Evolutionary conservation across 495 filamentous ascomycete species (phyloP), one percentile per base, ranked within the genome.

Genomic region (Evernia prunastri): DNA sequence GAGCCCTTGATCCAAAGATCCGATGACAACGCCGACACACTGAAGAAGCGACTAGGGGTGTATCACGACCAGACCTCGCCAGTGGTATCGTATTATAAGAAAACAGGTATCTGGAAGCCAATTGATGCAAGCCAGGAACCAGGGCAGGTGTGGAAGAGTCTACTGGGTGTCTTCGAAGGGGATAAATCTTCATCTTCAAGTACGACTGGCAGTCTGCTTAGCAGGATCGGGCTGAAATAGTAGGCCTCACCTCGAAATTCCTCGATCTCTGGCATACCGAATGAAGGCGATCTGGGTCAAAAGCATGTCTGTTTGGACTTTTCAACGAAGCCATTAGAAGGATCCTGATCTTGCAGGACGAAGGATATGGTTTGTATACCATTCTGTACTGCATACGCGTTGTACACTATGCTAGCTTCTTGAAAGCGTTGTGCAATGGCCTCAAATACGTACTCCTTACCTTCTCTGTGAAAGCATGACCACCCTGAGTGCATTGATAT

Each of bases 111-210:
- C 81, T 97, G 94, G 94, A 87, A 87, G 78, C 88, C 88, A 60
- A 87, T 99, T 69, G 94, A 99, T 75, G 94, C 94, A 69, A 94
- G 90, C 79, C 92, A 99, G 80, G 88, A 96, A 78, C 94, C 95
- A 56, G 90, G 91, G 39, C 85, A 91, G 76, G 94, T 99, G 63
- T 99, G 94, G 94, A 89, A 89, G 80, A 89, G 86, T 74, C 76
- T 99, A 68, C 79, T 97, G 40, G 87, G 86, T 69, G 87, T 97
- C 66, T 95, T 98, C 75, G 83, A 86, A 66, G 84, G 86, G 72
- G 84, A 84, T 70, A 75, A 78, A 65, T 54, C 64, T 10, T 62
- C 66, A 58, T 54, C 64, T 15, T 62, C 66, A 58, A 72, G 71
- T 59, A 71, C 70, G 40, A 70, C 67, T 51, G 68, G 66, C 56